These are phyloP conservation scores for Cystobasidiopsis lactophilus DNA, from an alignment of 768 basidiomycete species.

Conservation along the genomic window DNA sequence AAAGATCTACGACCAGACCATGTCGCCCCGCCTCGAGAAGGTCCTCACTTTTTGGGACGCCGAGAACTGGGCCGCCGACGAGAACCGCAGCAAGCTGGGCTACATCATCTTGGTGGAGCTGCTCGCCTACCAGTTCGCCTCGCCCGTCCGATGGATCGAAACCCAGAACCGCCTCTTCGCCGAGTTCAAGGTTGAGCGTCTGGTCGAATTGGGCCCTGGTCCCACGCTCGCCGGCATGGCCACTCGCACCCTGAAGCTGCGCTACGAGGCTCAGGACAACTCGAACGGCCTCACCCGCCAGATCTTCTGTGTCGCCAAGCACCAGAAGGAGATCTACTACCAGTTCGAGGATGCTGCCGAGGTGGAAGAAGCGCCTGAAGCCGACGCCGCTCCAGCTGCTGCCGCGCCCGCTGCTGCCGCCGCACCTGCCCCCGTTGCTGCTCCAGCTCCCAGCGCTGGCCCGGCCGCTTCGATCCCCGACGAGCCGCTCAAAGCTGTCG, in stretches of 20 bases:
- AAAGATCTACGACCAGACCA: slow-evolving; percentile 87
- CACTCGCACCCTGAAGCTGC: slow-evolving; percentile 56
- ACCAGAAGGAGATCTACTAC: slow-evolving; percentile 92
- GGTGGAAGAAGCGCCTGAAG: slow-evolving; percentile 28
- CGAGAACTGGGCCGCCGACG: slow-evolving; percentile 58
- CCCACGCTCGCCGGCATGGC: slow-evolving; percentile 95
- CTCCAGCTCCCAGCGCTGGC: slow-evolving; percentile 28
- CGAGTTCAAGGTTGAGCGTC: slow-evolving; percentile 64
- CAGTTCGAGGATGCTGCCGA: slow-evolving; percentile 62
- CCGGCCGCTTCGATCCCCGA: slow-evolving; percentile 63
- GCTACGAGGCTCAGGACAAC: slow-evolving; percentile 67
- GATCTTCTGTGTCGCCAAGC: slow-evolving; percentile 84
- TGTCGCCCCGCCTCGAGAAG: slow-evolving; percentile 81
- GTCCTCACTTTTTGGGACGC: slow-evolving; percentile 86
- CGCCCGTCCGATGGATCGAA: slow-evolving; percentile 97
- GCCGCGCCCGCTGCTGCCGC: slow-evolving; percentile 26
- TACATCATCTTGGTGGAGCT: slow-evolving; percentile 93
- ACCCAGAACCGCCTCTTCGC: slow-evolving; percentile 88
- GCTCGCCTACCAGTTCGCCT: slow-evolving; percentile 92
- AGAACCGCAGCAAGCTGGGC: slow-evolving; percentile 76
- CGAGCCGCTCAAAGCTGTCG: slow-evolving; percentile 69
- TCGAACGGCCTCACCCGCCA: slow-evolving; percentile 52
- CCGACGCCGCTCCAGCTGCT: slow-evolving; percentile 25
- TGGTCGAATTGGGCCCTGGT: slow-evolving; percentile 88
- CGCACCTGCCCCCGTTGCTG: slow-evolving; percentile 23